These are phyloP conservation scores for Coemansia sp. DNA, from an alignment of 192 early-diverging fungal species.

Conservation along the genomic window DNA sequence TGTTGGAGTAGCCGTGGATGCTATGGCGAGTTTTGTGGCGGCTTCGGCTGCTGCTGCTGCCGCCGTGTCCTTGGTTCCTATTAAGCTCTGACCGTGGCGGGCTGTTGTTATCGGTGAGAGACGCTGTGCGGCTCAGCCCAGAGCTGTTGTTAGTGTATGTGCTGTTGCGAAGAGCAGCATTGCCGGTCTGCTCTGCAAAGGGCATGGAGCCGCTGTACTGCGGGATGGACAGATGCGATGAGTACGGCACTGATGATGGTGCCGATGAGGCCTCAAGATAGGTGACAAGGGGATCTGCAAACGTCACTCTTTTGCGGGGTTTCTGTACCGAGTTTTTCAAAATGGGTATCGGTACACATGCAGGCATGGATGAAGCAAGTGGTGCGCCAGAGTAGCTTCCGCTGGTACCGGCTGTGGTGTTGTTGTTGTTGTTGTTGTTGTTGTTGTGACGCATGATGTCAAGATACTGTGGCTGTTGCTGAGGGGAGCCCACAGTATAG, in stretches of 20 bases:
- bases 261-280: slow-evolving; percentile 14
- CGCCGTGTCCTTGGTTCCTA: neutral
- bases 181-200: neutral
- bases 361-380: slow-evolving; percentile 2
- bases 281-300: slow-evolving; percentile 40
- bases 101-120: neutral
- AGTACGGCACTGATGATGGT: slow-evolving; percentile 3
- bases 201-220: neutral
- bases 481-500: neutral
- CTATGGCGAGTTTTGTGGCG: slow-evolving; percentile 5
- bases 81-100: neutral
- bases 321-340: slow-evolving; percentile 2
- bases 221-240: neutral
- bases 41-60: neutral
- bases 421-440: neutral
- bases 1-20: neutral
- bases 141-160: neutral
- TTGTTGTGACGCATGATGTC: neutral
- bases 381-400: slow-evolving; percentile 7
- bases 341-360: neutral
- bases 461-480: neutral
- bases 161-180: neutral
- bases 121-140: neutral
- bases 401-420: neutral
- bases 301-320: slow-evolving; percentile 40